Base-by-base conservation (phyloP, 306 rosid species). In the Datisca glomerata region DNA sequence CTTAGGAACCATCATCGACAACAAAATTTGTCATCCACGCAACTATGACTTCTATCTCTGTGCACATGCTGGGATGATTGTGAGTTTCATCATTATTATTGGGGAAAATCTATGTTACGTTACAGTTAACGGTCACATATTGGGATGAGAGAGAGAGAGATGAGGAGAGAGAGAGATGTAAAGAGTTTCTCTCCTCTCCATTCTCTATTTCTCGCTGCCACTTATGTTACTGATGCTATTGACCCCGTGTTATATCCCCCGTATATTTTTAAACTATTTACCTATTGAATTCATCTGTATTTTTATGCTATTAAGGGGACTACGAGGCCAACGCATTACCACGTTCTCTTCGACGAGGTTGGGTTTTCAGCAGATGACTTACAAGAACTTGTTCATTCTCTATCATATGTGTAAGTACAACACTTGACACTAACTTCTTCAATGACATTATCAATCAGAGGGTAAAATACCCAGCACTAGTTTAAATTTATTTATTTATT, bases 61-160 rank as follows among this genome's bases (percentile, higher is more conserved):
- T 57, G 96, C 98, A 0, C 98, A 91, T 57, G 94, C 92, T 7
- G 98, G 98, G 57, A 84, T 84, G 98, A 91, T 91, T 2, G 98
- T 91, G 49, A 71, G 96, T 66, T 41, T 38, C 22, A 5, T 5
- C 3, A 35, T 46, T 14, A 12, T 13, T 24, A n/a, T n/a, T n/a
- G n/a, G n/a, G n/a, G n/a, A n/a, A n/a, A n/a, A n/a, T n/a, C n/a
- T n/a, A n/a, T n/a, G n/a, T n/a, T n/a, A n/a, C n/a, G n/a, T n/a
- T n/a, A n/a, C n/a, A n/a, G n/a, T n/a, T n/a, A n/a, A n/a, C n/a
- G n/a, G n/a, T n/a, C n/a, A n/a, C n/a, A n/a, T n/a, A n/a, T n/a
- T n/a, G n/a, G n/a, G n/a, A n/a, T n/a, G n/a, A n/a, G n/a, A n/a
- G n/a, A n/a, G n/a, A n/a, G n/a, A n/a, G n/a, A n/a, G n/a, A n/a